These are phyloP conservation scores for Claviceps lovelessii DNA, from an alignment of 2,329 filamentous ascomycete genomes.

Conservation along the genomic window DNA sequence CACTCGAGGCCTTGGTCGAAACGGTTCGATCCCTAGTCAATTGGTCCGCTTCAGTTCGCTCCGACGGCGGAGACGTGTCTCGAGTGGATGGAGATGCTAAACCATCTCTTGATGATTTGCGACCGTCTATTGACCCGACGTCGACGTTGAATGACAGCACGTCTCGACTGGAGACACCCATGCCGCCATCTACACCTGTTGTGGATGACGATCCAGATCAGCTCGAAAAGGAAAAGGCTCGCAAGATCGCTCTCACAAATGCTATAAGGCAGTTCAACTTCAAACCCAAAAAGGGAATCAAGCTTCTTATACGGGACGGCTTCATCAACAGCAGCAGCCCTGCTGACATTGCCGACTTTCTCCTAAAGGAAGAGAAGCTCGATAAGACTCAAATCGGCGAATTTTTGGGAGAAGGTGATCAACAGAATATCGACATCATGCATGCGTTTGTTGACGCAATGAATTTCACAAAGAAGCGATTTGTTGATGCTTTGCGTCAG, in stretches of 20 bases:
- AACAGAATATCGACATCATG: slow-evolving; percentile 93
- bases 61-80: slow-evolving; percentile 33
- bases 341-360: slow-evolving; percentile 70
- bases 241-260: slow-evolving; percentile 82
- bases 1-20: slow-evolving; percentile 77
- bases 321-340: slow-evolving; percentile 73
- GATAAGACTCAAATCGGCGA: slow-evolving; percentile 91
- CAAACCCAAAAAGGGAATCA: slow-evolving; percentile 90
- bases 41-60: slow-evolving; percentile 58
- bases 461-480: slow-evolving; percentile 83
- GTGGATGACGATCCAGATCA: slow-evolving; percentile 83
- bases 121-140: slow-evolving; percentile 56
- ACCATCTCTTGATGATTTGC: slow-evolving; percentile 31
- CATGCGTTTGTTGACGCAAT: slow-evolving; percentile 92
- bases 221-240: slow-evolving; percentile 85
- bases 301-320: slow-evolving; percentile 65
- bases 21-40: slow-evolving; percentile 80
- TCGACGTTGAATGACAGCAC: slow-evolving; percentile 42
- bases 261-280: slow-evolving; percentile 91
- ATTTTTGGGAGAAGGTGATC: slow-evolving; percentile 84
- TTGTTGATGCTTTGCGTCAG: slow-evolving; percentile 79
- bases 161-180: slow-evolving; percentile 46
- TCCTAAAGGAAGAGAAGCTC: slow-evolving; percentile 66
- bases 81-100: slow-evolving; percentile 22
- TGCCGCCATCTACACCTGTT: slow-evolving; percentile 49